These are phyloP conservation scores for Aspergillus avenaceus DNA, from an alignment of 495 filamentous ascomycete genomes.

Conservation along the genomic window DNA sequence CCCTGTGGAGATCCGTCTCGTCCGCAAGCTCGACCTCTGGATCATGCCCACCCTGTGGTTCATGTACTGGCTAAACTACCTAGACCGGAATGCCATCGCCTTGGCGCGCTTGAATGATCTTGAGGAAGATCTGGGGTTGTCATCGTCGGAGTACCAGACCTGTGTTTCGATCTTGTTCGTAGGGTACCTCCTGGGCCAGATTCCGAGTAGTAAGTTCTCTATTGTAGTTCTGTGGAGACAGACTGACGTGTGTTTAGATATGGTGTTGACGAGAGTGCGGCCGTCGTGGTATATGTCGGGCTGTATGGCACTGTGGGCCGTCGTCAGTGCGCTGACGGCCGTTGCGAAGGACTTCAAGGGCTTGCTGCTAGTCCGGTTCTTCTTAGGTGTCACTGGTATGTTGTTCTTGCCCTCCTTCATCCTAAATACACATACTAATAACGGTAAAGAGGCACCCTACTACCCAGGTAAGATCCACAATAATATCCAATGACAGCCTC, in stretches of 20 bases:
- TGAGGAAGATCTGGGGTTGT: conserved; percentile 37
- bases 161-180: conserved; percentile 54
- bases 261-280: conserved; percentile 42
- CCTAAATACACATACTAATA: not conserved
- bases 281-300: conserved; percentile 25
- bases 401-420: conserved; percentile 29
- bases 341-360: conserved; percentile 36
- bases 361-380: conserved; percentile 31
- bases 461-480: conserved; percentile 34
- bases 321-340: conserved; percentile 41
- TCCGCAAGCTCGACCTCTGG: conserved; percentile 42
- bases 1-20: conserved; percentile 39
- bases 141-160: conserved; percentile 44
- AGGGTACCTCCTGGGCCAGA: conserved; percentile 25
- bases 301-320: conserved; percentile 44
- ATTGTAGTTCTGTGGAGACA: conserved; percentile 14
- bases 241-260: conserved; percentile 39
- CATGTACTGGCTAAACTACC: conserved; percentile 48
- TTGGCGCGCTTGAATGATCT: conserved; percentile 29
- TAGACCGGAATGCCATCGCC: conserved; percentile 38
- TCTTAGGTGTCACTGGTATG: conserved; percentile 42
- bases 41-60: conserved; percentile 45
- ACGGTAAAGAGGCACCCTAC: conserved; percentile 42
- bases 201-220: conserved; percentile 17
- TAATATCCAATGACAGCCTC: no score